Evolutionary conservation across 2,329 filamentous ascomycete genomes (phyloP), one percentile per base, ranked within the genome.

Genomic region (Aspergillus pseudoglaucus): DNA sequence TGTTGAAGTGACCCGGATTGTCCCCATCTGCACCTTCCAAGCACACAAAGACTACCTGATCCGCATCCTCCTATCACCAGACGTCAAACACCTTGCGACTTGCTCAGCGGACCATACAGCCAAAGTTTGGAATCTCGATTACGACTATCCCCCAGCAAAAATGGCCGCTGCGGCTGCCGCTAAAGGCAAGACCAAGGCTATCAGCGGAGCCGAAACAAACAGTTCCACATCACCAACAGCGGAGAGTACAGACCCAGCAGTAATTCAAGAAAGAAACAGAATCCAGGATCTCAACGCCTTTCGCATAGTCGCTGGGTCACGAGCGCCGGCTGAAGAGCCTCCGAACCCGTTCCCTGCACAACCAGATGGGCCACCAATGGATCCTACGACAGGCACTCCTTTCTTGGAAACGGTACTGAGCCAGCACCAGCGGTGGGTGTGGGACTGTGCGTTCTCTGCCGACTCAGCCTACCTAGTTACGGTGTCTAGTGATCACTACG

Each of bases 361-460:
- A 42, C 66, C 65, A 1, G 69, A 67, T 47, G 67, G 65, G 2
- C 67, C 67, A 12, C 69, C 67, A 38, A 69, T 72, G 56, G 61
- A 72, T 54, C 61, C 68, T 43, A 56, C 66, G 63, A 61, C 70
- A 64, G 7, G 80, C 77, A 66, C 84, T 76, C 38, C 93, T 58
- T 86, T 85, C 8, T 80, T 95, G 17, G 88, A 95, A 69, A 90
- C 89, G 2, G 94, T 89, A 1, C 80, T 96, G 1, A 87, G 87
- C 18, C 88, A 87, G 47, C 90, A 96, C 70, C 90, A 96, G 71
- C 84, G 90, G 46, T 96, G 90, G 90, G 90, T 96, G 1, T 96
- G 90, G 90, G 90, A 96, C 67, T 96, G 90, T 62, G 90, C 90
- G 1, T 96, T 96, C 70, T 91, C 87, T 52, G 90, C 90, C 22